phyloP scores from a whole-genome alignment of 1,139 yeast genomes.

The Hansenula anomala region DNA sequence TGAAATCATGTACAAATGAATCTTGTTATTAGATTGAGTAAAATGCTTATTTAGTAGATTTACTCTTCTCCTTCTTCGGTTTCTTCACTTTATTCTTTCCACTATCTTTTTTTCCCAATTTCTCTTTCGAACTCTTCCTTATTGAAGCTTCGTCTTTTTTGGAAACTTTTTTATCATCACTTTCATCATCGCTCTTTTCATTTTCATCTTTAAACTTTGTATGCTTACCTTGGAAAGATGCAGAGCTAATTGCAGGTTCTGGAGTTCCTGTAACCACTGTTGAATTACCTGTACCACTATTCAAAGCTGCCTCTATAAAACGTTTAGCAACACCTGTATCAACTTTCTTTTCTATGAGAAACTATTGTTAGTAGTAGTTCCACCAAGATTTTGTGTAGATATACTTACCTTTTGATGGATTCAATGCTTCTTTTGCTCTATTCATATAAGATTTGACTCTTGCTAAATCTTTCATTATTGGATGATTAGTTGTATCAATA shows the following conservation, averaged over 20 bases:
- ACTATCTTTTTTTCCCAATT: not conserved
- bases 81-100: slow-evolving; percentile 3
- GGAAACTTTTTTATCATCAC: slow-evolving; percentile 1
- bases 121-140: not conserved
- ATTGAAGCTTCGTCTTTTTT: slow-evolving; percentile 1
- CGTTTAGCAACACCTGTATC: slow-evolving; percentile 33
- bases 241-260: slow-evolving; percentile 55
- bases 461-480: slow-evolving; percentile 64
- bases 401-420: slow-evolving; percentile 15
- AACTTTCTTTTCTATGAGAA: slow-evolving; percentile 3
- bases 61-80: slow-evolving; percentile 4
- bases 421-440: slow-evolving; percentile 44
- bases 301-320: slow-evolving; percentile 42
- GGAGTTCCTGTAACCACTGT: slow-evolving; percentile 30
- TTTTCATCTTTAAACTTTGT: slow-evolving; percentile 43
- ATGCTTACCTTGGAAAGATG: slow-evolving; percentile 56
- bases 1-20: too few relatives aligned
- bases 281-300: slow-evolving; percentile 21
- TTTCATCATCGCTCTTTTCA: slow-evolving; percentile 17
- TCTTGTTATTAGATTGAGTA: too few relatives aligned
- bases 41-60: slow-evolving; percentile 3
- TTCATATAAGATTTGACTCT: slow-evolving; percentile 69
- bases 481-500: slow-evolving; percentile 49
- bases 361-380: not conserved
- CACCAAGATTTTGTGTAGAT: slow-evolving; percentile 5